Evolutionary conservation across 352 stramenopile species (phyloP), one percentile per base, ranked within the genome.

Genomic region (Phytophthora constricta): DNA sequence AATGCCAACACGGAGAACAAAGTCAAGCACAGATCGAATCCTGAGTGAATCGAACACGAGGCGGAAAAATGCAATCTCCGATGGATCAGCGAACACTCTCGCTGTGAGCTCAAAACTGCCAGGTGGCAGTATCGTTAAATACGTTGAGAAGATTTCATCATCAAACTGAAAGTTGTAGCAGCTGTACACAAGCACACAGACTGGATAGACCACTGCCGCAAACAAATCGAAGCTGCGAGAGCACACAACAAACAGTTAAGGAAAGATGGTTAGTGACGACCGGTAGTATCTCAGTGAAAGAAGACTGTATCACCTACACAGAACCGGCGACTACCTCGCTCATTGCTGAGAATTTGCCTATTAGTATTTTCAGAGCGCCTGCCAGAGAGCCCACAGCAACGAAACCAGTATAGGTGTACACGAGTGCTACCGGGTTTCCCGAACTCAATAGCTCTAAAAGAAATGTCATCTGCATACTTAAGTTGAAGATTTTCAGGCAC

Each of bases 141-240:
- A 74, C 8, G 75, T 56, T 11, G 28, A 37, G 9, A 72, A 69
- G 1, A 70, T 50, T 2, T 4, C 23, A 5, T 31, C 34, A 28
- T 81, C 73, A n/a, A 81, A 74, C n/a, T 67, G 58, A 23, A 81
- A 74, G n/a, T 58, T 61, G 23, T 56, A 50, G 34, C 72, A 68
- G 50, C 57, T 65, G 46, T 74, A 76, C n/a, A 59, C 19, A 1
- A 81, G 48, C 14, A 70, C 60, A 2, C 59, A 1, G 10, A 79
- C 47, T 1, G 73, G 70, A 33, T 64, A 78, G 0, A 68, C 46
- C 1, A 81, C 42, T 0, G 73, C 65, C 31, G 72, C 63, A 34
- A 74, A 47, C 26, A 78, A 39, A 17, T 81, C 73, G 39, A 81
- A 78, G 10, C 70, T 76, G 39, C 3, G 3, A 37, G 22, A 42